Conservation (phyloP, 2,329 filamentous ascomycete species). For the Rhynchosporium agropyri region DNA sequence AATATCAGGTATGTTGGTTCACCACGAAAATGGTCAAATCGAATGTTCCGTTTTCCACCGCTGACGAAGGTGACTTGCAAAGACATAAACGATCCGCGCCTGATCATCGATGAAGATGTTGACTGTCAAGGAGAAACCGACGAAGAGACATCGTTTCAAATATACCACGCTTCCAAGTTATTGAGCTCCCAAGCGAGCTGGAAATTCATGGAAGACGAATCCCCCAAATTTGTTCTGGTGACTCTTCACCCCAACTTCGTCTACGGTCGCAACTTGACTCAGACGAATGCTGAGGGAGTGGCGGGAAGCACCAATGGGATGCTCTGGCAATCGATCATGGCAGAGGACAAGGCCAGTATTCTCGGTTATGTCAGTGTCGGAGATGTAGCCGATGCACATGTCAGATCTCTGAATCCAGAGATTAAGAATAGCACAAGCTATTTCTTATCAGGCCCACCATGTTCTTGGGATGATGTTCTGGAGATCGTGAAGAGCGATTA, state of each 20-base stretch:
- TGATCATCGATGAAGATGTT: constrained; percentile 11
- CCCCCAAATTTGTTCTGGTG: constrained; percentile 20
- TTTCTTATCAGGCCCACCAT: constrained; percentile 1
- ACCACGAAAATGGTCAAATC: not conserved
- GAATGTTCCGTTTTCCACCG: too few relatives aligned
- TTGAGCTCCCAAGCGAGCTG: constrained; percentile 22
- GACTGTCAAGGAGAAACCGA: constrained; percentile 11
- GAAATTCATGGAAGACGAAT: constrained; percentile 19
- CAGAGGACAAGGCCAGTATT: not conserved
- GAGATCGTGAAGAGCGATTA: constrained; percentile 21
- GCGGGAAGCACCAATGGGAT: constrained; percentile 12
- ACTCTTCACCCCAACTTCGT: constrained; percentile 22
- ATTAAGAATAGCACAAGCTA: constrained; percentile 13
- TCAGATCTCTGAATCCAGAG: constrained; percentile 10
- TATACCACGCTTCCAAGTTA: constrained; percentile 27
- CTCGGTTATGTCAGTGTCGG: constrained; percentile 13
- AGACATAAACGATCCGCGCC: constrained; percentile 19
- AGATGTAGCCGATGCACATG: constrained; percentile 26
- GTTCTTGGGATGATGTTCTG: constrained; percentile 19
- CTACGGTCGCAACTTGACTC: constrained; percentile 19
- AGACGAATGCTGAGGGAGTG: constrained; percentile 11
- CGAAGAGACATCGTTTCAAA: constrained; percentile 1
- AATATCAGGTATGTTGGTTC: constrained; percentile 14
- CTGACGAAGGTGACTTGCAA: not conserved
- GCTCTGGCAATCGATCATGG: constrained; percentile 19